These are phyloP conservation scores for Takashimella tepidaria DNA, from an alignment of 1,284 basidiomycete genomes.

Conservation along the genomic window DNA sequence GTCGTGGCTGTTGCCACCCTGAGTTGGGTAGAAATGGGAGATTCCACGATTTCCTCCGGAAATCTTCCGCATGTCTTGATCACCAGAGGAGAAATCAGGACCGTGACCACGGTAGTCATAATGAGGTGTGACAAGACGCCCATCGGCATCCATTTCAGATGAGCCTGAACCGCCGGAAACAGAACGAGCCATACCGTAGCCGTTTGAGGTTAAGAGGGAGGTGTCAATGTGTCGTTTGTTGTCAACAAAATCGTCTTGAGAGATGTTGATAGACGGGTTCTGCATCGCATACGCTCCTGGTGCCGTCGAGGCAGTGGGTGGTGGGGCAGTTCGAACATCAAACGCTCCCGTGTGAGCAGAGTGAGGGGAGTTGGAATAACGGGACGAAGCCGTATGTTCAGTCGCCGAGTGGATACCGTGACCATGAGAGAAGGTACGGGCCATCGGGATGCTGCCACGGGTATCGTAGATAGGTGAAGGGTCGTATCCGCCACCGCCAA, in stretches of 20 bases:
- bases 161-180: conserved; percentile 24
- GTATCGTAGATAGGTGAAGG: conserved; percentile 19
- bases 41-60: conserved; percentile 6
- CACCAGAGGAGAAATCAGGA: conserved; percentile 15
- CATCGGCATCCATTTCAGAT: conserved; percentile 16
- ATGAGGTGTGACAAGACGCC: conserved; percentile 31
- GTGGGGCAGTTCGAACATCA: not conserved
- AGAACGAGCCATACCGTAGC: conserved; percentile 36
- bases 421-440: conserved; percentile 31
- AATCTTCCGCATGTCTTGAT: conserved; percentile 32
- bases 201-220: conserved; percentile 19
- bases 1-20: not conserved
- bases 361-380: conserved; percentile 34
- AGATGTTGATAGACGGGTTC: conserved; percentile 17
- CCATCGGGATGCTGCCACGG: conserved; percentile 19
- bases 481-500: conserved; percentile 6
- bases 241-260: conserved; percentile 7
- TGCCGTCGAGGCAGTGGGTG: conserved; percentile 7
- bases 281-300: conserved; percentile 6
- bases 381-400: conserved; percentile 28
- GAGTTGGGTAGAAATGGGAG: conserved; percentile 8
- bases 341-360: conserved; percentile 6
- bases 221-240: conserved; percentile 25
- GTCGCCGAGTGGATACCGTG: conserved; percentile 36
- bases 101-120: conserved; percentile 17